Evolutionary conservation across 257 asterid genomes (phyloP).

Genomic region (Coffea eugenioides): DNA sequence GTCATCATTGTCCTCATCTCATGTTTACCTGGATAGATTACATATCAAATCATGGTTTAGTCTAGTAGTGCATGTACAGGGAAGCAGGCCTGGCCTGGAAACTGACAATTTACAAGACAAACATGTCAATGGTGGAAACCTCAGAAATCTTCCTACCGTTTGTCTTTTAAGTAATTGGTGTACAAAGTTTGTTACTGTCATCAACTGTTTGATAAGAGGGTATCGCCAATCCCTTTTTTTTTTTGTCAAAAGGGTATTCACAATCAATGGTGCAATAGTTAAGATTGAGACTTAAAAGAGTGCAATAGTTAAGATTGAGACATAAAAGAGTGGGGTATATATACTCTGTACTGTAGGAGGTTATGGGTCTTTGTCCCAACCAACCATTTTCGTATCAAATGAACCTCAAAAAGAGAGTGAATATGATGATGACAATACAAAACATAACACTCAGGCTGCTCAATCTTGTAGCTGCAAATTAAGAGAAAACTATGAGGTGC

Average conservation of each 20-base stretch:
- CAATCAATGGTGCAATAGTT: not conserved
- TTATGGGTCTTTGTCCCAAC: not conserved
- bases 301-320: not conserved
- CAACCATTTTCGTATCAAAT: not conserved
- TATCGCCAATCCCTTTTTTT: not conserved
- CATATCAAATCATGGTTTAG: conserved; percentile 20
- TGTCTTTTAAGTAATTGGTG: not conserved
- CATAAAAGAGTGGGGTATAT: not conserved
- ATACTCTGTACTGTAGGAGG: not conserved
- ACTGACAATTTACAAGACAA: not conserved
- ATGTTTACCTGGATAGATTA: conserved; percentile 12
- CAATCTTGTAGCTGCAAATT: not conserved
- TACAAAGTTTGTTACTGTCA: not conserved
- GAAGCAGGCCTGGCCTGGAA: conserved; percentile 22
- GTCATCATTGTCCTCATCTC: conserved; percentile 30
- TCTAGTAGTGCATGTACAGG: not conserved
- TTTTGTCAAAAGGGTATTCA: not conserved
- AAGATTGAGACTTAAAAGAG: not conserved
- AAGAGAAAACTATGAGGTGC: no score
- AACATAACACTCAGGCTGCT: not conserved
- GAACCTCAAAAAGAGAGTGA: not conserved
- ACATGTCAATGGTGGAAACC: not conserved
- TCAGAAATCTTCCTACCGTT: not conserved
- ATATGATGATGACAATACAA: not conserved
- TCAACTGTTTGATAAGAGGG: not conserved